phyloP scores from a whole-genome alignment of 768 basidiomycete genomes.

The Hypholoma fasciculare region DNA sequence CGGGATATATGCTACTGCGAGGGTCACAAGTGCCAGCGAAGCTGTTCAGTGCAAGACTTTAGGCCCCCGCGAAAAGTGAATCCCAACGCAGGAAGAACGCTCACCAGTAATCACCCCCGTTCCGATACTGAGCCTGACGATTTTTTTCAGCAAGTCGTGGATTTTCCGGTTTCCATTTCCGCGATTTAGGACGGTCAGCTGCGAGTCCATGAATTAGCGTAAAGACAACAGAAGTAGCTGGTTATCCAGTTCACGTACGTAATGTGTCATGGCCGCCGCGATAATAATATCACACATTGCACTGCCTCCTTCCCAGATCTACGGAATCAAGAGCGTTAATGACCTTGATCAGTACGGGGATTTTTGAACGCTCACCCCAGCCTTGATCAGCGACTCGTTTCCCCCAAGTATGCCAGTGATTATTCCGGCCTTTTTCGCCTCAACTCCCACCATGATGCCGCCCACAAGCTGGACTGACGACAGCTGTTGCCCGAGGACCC shows the following conservation, averaged over 20 bases:
- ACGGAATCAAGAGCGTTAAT: no score
- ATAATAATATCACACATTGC: constrained; percentile 5
- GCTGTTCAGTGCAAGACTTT: not conserved
- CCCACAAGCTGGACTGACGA: not conserved
- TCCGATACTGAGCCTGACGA: constrained; percentile 14
- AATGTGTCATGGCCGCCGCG: not conserved
- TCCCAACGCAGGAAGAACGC: not conserved
- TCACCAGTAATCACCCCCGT: constrained; percentile 17
- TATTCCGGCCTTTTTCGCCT: not conserved
- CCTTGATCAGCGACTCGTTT: not conserved
- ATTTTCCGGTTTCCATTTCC: constrained; percentile 4
- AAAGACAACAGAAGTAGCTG: not conserved
- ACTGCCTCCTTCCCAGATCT: constrained; percentile 4
- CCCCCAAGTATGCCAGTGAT: not conserved
- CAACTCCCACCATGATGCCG: not conserved
- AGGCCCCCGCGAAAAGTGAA: no score
- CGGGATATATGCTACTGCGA: not conserved
- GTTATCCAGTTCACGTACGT: not conserved
- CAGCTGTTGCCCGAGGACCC: not conserved
- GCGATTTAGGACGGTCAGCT: not conserved
- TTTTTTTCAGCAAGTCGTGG: constrained; percentile 6
- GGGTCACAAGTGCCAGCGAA: constrained; percentile 5
- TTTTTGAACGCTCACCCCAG: not conserved
- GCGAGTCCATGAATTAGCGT: not conserved
- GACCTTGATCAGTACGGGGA: not conserved